Conservation (phyloP, 169 alveolate genomes). For the Cryptosporidium canis region DNA sequence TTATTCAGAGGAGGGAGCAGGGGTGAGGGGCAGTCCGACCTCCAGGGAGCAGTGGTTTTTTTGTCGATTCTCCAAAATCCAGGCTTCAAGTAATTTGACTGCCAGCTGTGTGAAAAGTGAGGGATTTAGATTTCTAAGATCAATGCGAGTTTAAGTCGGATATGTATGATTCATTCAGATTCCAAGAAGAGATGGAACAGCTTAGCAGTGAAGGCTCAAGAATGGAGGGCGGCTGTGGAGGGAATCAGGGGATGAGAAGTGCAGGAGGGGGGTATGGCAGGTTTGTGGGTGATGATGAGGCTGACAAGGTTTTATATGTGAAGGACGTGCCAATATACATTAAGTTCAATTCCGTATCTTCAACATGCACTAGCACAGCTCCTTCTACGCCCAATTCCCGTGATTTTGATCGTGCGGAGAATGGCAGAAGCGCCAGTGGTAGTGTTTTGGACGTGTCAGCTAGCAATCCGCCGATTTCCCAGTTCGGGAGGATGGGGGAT, state of each 20-base stretch:
- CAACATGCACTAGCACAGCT: constrained; percentile 41
- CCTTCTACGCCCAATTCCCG: constrained; percentile 71
- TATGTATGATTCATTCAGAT: not conserved
- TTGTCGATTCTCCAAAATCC: not conserved
- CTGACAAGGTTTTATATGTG: not conserved
- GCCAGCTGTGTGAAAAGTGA: not conserved
- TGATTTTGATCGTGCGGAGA: constrained; percentile 18
- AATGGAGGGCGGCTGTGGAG: not conserved
- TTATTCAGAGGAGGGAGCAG: no score
- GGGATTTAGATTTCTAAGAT: not conserved
- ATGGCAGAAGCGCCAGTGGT: not conserved
- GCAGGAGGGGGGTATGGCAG: not conserved
- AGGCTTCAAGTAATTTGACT: not conserved
- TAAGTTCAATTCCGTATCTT: constrained; percentile 1
- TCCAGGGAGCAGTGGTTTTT: not conserved
- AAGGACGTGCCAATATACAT: constrained; percentile 51
- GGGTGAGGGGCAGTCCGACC: no score
- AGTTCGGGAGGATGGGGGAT: constrained; percentile 1
- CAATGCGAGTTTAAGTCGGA: not conserved
- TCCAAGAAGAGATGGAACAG: constrained; percentile 16
- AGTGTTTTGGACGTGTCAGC: not conserved
- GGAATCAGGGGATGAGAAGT: not conserved
- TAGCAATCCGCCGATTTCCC: not conserved
- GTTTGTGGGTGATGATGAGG: constrained; percentile 4
- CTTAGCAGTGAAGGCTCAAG: not conserved